Base-by-base conservation (phyloP, 2,329 filamentous ascomycete species). In the Colletotrichum salicis region DNA sequence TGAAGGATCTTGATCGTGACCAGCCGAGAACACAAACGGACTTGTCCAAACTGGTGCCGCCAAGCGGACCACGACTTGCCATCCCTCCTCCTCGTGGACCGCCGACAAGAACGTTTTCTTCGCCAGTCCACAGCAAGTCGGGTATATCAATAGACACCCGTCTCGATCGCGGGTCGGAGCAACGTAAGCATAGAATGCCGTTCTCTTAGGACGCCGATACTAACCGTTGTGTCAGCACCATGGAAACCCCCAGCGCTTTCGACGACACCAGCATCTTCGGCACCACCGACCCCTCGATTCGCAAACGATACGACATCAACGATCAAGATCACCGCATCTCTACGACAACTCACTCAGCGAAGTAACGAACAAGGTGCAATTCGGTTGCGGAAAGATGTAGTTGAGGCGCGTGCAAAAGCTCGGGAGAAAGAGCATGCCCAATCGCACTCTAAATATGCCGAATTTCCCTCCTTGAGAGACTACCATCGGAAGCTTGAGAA, bases 1-100 rank as follows among this genome's bases (percentile, higher is more conserved):
- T 41, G 37, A 41, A 78, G 37, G 68, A 76, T 11, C 68, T 69
- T 3, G 72, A 75, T 15, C 60, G 59, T 19, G 41, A 48, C 8
- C 41, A 22, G 10, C 4, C 41, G 19, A 48, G 19, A 5, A 48
- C 41, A 13, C n/a, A 31, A 19, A 63, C 13, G 24, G 60, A 63
- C 22, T 19, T 37, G n/a, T 51, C 29, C 5, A 31, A 22, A 8
- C 5, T 4, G 12, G 29, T 29, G 19, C 35, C 31, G 12, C 37
- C 55, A 15, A 19, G 19, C 5, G 48, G 19, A 10, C 31, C 48
- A 19, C 68, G 68, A 13, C 58, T 62, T 35, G 24, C 24, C 41
- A 64, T 64, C 13, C 57, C 51, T 19, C 41, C 37, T 41, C 37
- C 37, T 41, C 37, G 37, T 41, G 37, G 37, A 13, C 37, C 37